Percentiles rank a stretch among this genome's conserved stretches.
phyloP scores from a whole-genome alignment of 768 basidiomycete species.

The Russula compacta region DNA sequence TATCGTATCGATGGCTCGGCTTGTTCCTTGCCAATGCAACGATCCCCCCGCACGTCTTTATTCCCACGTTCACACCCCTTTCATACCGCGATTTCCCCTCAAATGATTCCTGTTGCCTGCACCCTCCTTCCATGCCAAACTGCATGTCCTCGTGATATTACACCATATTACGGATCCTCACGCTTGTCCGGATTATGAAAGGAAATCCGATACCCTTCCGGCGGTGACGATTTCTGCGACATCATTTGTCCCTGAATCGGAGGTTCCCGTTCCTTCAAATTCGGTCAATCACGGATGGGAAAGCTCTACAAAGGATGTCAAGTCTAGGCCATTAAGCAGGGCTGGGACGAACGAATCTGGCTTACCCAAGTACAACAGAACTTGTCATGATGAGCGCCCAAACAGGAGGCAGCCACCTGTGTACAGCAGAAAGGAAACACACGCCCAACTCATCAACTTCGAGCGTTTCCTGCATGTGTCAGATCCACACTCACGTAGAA shows the following conservation, averaged over 20 bases:
- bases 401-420: conserved; percentile 17
- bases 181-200: neutral
- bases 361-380: conserved; percentile 15
- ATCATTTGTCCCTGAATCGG: neutral
- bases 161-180: neutral
- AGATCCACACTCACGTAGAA: conserved; percentile 16
- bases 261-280: conserved; percentile 4
- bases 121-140: neutral
- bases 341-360: neutral
- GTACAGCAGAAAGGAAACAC: neutral
- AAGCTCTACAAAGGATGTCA: conserved; percentile 6
- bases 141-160: neutral
- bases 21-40: neutral
- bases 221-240: neutral
- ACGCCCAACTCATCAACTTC: neutral
- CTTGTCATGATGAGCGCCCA: conserved; percentile 20
- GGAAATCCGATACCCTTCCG: neutral
- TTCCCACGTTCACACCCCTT: no score
- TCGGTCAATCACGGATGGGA: conserved; percentile 19
- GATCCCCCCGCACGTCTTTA: no score
- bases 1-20: neutral
- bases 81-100: conserved; percentile 5
- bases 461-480: neutral
- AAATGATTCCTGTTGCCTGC: neutral
- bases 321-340: neutral